Evolutionary conservation across 176 grass and related monocot genomes (phyloP).

Genomic region (Lolium rigidum): DNA sequence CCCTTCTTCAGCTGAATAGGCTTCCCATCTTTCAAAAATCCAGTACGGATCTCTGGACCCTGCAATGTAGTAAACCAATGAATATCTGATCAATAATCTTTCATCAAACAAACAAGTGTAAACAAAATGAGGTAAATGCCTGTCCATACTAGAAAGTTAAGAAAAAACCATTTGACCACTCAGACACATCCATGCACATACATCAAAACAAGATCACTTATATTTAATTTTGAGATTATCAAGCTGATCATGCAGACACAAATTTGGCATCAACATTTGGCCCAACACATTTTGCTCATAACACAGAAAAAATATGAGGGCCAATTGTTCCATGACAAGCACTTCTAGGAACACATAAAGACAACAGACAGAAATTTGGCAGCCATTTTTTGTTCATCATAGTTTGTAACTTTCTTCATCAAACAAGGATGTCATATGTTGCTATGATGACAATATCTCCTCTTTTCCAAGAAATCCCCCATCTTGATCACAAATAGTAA

Average conservation of each 20-base stretch:
- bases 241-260: constrained; percentile 9
- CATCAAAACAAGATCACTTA: not conserved
- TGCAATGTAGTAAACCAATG: constrained; percentile 35
- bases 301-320: not conserved
- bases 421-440: not conserved
- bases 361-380: not conserved
- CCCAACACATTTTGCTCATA: constrained; percentile 1
- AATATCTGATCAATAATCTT: constrained; percentile 15
- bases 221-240: not conserved
- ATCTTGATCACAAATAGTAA: not conserved
- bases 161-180: not conserved
- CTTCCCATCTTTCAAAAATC: constrained; percentile 85
- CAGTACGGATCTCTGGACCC: constrained; percentile 88
- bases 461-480: not conserved
- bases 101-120: not conserved
- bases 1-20: constrained; percentile 73
- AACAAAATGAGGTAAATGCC: constrained; percentile 9
- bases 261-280: not conserved
- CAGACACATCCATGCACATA: not conserved
- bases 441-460: not conserved
- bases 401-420: not conserved
- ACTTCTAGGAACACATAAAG: not conserved
- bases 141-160: not conserved
- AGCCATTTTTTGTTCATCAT: not conserved
- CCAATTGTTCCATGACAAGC: not conserved